These are phyloP conservation scores for Fraxinus quadrangulata DNA, from an alignment of 257 asterid species.

Conservation along the genomic window DNA sequence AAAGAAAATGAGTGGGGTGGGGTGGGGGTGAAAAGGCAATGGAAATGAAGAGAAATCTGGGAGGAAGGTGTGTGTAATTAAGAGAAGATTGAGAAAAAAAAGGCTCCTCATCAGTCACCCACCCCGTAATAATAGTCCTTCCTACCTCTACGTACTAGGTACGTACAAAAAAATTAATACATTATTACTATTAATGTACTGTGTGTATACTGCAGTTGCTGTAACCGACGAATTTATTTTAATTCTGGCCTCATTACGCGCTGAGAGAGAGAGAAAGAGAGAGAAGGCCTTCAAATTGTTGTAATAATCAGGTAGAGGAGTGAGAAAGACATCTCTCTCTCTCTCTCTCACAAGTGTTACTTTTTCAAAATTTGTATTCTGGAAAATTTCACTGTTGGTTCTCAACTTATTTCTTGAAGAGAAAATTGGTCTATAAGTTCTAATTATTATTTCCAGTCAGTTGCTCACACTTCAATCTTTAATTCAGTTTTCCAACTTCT, in stretches of 20 bases:
- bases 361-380: neutral
- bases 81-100: slow-evolving; percentile 37
- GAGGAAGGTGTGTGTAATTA: slow-evolving; percentile 46
- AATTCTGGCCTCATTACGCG: slow-evolving; percentile 38
- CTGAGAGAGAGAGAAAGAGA: slow-evolving; percentile 31
- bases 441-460: neutral
- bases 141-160: slow-evolving; percentile 26
- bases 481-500: neutral
- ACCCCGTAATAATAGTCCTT: slow-evolving; percentile 37
- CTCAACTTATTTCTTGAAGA: neutral
- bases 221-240: slow-evolving; percentile 59
- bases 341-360: neutral
- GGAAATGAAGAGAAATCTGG: slow-evolving; percentile 47
- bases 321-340: neutral
- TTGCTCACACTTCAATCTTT: too few relatives aligned
- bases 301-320: neutral
- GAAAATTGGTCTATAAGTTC: neutral
- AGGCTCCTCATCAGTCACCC: slow-evolving; percentile 13
- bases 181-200: neutral
- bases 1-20: neutral
- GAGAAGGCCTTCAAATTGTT: slow-evolving; percentile 18
- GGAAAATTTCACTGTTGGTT: neutral
- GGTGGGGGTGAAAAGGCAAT: slow-evolving; percentile 18
- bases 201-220: slow-evolving; percentile 26
- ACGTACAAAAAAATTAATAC: neutral